Evolutionary conservation across 1,284 basidiomycete species (phyloP), one percentile per base, ranked within the genome.

Genomic region (Puccinia novopanici): DNA sequence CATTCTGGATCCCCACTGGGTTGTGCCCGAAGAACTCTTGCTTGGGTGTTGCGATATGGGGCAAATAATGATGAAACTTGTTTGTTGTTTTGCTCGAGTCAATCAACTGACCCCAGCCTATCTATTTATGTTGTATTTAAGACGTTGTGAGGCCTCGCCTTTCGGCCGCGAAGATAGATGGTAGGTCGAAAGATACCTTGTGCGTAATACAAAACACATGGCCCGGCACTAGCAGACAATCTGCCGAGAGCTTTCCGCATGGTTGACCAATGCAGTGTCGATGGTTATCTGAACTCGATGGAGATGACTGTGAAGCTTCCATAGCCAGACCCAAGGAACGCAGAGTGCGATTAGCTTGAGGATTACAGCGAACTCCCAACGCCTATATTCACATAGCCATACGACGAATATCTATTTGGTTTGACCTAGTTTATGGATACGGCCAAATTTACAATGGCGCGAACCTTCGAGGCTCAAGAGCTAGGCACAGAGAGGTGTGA

Each of bases 21-120:
- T 27, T 34, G 34, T 34, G 34, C 34, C 34, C 34, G 34, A 34
- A 34, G 34, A 34, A 4, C 34, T 34, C 34, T 34, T 34, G 1
- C 34, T 34, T 34, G 34, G 59, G 17, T 61, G 59, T 61, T 61
- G 59, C 59, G 30, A 61, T 61, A 61, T 37, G 30, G 27, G 12
- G 59, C 59, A 61, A 37, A 22, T 27, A 30, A 61, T 61, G 59
- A 37, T 61, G 59, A 61, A 61, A 61, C 59, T 37, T 61, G 59
- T 37, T 61, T 61, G 59, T 61, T 17, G 27, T 37, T 37, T 30
- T 37, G 52, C 22, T 54, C 8, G 17, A 54, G 22, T 54, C 17
- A 15, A 61, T 61, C 15, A 19, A 17, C 59, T 61, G 59, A 61
- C 59, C 34, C 30, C 27, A 61, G 34, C 5, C 22, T 0, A 54